Percentiles rank a stretch among this genome's conserved stretches.
phyloP scores from a whole-genome alignment of 768 basidiomycete genomes.

The Cystofilobasidium bisporidii region DNA sequence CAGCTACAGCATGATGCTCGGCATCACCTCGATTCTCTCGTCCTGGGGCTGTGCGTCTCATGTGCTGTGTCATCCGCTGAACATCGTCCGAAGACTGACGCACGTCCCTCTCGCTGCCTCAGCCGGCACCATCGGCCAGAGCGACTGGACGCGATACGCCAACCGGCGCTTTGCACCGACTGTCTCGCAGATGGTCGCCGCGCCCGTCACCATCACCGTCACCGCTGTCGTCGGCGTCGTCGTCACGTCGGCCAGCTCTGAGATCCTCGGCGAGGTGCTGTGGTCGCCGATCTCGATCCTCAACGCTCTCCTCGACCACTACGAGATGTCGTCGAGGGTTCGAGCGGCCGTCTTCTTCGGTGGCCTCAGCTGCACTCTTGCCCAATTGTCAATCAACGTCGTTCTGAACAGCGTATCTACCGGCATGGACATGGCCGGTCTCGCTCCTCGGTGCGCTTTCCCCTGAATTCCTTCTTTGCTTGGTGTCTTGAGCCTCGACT shows the following conservation, averaged over 20 bases:
- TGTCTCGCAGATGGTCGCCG: slow-evolving; percentile 29
- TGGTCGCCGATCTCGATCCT: slow-evolving; percentile 27
- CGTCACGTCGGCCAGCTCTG: slow-evolving; percentile 13
- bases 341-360: slow-evolving; percentile 33
- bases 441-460: too few species aligned
- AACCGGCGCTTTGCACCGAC: slow-evolving; percentile 20
- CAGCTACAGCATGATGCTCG: slow-evolving; percentile 29
- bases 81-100: background rate
- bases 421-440: background rate
- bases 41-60: too few species aligned
- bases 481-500: too few species aligned
- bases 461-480: too few species aligned
- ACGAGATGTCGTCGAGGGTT: slow-evolving; percentile 26
- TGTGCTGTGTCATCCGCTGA: too few species aligned
- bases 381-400: background rate
- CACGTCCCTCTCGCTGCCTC: slow-evolving; percentile 25
- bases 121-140: slow-evolving; percentile 30
- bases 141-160: slow-evolving; percentile 32
- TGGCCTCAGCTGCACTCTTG: too few species aligned
- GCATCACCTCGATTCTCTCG: slow-evolving; percentile 25
- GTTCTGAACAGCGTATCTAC: slow-evolving; percentile 17
- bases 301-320: slow-evolving; percentile 31
- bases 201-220: slow-evolving; percentile 30
- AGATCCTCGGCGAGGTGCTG: slow-evolving; percentile 12
- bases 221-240: slow-evolving; percentile 32